Conservation (phyloP, 371 early-diverging fungal genomes). For the Syncephalastrum sp. region DNA sequence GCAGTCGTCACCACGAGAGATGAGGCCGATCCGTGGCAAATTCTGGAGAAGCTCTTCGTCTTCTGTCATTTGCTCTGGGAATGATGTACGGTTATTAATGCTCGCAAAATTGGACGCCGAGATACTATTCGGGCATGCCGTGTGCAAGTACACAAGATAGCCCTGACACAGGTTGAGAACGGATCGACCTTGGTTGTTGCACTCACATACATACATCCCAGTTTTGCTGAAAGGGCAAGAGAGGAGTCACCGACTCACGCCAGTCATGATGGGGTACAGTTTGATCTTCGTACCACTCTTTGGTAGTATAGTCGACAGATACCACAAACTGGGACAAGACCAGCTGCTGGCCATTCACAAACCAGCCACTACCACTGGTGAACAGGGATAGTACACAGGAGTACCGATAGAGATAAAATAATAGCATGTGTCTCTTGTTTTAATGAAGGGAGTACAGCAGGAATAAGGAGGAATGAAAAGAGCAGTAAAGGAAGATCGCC, state of each 20-base stretch:
- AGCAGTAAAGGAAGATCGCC: too few relatives aligned
- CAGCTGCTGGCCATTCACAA: background rate
- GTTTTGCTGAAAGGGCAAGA: conserved; percentile 5
- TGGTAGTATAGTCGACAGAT: background rate
- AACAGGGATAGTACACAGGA: too few relatives aligned
- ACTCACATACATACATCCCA: conserved; percentile 6
- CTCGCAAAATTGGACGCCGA: conserved; percentile 4
- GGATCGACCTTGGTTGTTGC: background rate
- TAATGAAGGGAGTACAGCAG: too few relatives aligned
- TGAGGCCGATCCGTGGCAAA: conserved; percentile 9
- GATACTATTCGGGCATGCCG: conserved; percentile 10
- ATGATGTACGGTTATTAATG: conserved; percentile 5
- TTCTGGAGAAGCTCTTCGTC: background rate
- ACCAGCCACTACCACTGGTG: too few relatives aligned
- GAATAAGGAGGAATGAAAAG: too few relatives aligned
- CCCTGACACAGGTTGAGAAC: conserved; percentile 4
- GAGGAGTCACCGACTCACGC: background rate
- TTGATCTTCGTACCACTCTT: conserved; percentile 7
- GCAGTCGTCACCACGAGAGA: conserved; percentile 12
- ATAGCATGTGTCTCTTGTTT: too few relatives aligned
- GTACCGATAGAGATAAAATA: too few relatives aligned
- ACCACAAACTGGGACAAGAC: conserved; percentile 1
- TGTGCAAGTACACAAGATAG: conserved; percentile 11
- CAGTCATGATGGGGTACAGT: conserved; percentile 4
- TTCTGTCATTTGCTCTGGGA: background rate